Evolutionary conservation across 805 yeast species (phyloP), one percentile per base, ranked within the genome.

Genomic region (Saccharomycopsis malanga): DNA sequence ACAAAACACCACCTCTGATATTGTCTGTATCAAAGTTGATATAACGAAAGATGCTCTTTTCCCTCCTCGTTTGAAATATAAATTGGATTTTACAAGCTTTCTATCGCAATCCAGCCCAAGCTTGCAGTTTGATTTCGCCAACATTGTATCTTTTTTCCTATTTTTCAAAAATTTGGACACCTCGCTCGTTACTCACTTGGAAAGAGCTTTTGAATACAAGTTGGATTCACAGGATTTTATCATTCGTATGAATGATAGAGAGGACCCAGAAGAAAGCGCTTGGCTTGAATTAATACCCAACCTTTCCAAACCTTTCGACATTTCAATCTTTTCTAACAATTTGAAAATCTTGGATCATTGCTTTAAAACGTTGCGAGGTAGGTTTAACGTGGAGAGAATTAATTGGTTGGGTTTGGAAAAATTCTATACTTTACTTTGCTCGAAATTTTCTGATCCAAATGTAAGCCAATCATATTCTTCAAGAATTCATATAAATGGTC

Each of bases 401-500:
- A 22, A 20, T 39, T 23, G 21, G 12, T n/a, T 14, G 9, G 30
- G 10, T 9, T 17, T 39, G 12, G 27, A n/a, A 7, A n/a, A 39
- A 20, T 39, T 39, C 24, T 39, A 24, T 27, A 12, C 30, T 27
- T 27, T 27, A 12, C 30, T 27, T 27, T 7, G 7, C 12, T 7
- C 7, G 12, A 27, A 27, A 12, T 27, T 27, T 12, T 12, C 30
- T 27, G 12, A 12, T 27, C 10, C 7, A 27, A 12, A 27, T 27
- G 30, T 12, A 9, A 12, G 12, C 12, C 30, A 27, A 27, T 7
- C 7, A 27, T 27, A 12, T 27, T 12, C 12, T 27, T 7, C 7
- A 9, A 27, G 12, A 27, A 27, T 39, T 39, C 18, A 42, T 24
- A 6, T 9, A 10, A 42, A 42, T 24, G 46, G 46, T n/a, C 4